Evolutionary conservation across 2,329 filamentous ascomycete genomes (phyloP), one percentile per base, ranked within the genome.

Genomic region (Fusarium lyarnte): DNA sequence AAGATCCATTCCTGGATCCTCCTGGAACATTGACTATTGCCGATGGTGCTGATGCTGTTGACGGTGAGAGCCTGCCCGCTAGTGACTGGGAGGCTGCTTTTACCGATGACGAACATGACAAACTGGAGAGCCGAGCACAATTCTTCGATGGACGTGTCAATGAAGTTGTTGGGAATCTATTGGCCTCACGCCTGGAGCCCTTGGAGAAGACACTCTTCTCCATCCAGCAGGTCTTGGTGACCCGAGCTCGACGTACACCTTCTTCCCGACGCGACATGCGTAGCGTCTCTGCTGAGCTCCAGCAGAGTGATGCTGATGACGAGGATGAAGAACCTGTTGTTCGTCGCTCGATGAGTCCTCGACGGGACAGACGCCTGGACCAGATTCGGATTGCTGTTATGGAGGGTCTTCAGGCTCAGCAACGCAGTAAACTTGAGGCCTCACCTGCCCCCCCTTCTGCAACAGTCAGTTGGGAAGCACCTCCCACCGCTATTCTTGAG

Each of bases 141-240:
- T 98, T 97, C 87, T 98, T 98, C 77, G 94, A 98, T 78, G 92
- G 90, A 51, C 94, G 93, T 78, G 93, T 99, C 70, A 94, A 97
- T 79, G 90, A 94, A 55, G 84, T 98, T 72, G 93, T 99, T 72
- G 93, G 93, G 58, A 89, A 89, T 52, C 86, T 96, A 7, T 83
- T 99, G 57, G 90, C 94, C 58, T 89, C 91, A 70, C 91, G 93
- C 43, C 86, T 99, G 12, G 89, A 90, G 64, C 95, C 96, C 38
- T 84, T 99, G 35, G 94, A 98, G 82, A 90, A 91, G 78, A 89
- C 91, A n/a, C 82, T 99, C 63, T 88, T 90, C 58, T 87, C 87
- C 31, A 97, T 98, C 43, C 93, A 95, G 74, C 86, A 91, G 61
- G 89, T 89, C 7, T 82, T 97, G 60, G 85, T 86, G 23, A 84